phyloP scores from a whole-genome alignment of 2,329 filamentous ascomycete genomes.

The Pseudogymnoascus sp. region DNA sequence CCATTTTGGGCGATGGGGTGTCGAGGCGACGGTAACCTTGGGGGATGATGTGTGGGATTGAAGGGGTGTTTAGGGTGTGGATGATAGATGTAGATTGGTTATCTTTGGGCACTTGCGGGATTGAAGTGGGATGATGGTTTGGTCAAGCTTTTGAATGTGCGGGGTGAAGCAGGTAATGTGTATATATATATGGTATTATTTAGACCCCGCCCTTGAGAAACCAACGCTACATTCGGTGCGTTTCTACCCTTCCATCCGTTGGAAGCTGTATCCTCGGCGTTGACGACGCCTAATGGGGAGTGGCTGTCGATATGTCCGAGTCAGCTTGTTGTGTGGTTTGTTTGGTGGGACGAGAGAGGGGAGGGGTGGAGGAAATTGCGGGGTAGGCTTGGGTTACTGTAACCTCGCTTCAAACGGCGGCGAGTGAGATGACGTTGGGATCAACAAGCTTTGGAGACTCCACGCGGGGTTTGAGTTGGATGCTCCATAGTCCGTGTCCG shows the following conservation, averaged over 20 bases:
- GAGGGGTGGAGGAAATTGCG: not conserved
- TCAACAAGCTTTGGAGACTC: not conserved
- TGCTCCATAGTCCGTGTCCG: not conserved
- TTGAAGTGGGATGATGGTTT: not conserved
- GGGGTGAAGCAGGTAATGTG: not conserved
- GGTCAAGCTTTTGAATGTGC: not conserved
- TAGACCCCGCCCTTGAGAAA: not conserved
- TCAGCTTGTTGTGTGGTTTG: not conserved
- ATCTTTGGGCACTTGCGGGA: not conserved
- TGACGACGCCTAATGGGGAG: not conserved
- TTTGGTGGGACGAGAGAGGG: not conserved
- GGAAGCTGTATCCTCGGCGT: not conserved
- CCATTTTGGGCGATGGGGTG: conserved; percentile 17
- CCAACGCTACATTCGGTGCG: not conserved
- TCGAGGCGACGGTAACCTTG: not conserved
- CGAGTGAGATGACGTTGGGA: not conserved
- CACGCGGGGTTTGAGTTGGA: not conserved
- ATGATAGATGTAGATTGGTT: not conserved
- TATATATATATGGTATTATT: not conserved
- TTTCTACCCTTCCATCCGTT: not conserved
- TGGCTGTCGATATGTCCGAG: not conserved
- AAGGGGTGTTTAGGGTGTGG: not conserved
- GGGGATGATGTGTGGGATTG: not conserved
- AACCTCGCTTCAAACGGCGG: not conserved
- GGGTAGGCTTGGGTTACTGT: not conserved